phyloP scores from a whole-genome alignment of 2,329 filamentous ascomycete species.

The Fusarium annulatum region DNA sequence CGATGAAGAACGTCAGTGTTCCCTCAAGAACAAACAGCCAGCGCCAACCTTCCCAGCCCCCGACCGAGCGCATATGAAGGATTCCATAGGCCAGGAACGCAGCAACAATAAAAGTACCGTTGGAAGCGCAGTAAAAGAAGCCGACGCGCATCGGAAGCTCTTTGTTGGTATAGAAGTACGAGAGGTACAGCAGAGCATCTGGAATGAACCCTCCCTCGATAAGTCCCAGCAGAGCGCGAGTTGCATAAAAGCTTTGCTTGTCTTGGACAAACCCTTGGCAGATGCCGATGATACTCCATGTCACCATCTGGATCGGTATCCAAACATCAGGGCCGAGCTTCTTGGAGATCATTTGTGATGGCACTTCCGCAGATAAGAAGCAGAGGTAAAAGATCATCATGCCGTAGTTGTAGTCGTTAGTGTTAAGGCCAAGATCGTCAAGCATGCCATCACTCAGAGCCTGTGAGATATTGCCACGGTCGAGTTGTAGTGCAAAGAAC shows the following conservation, averaged over 20 bases:
- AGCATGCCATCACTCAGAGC: slow-evolving; percentile 61
- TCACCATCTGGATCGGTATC: slow-evolving; percentile 68
- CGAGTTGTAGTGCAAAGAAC: slow-evolving; percentile 58
- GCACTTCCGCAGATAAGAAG: slow-evolving; percentile 56
- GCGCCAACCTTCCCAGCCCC: slow-evolving; percentile 65
- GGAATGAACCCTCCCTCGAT: slow-evolving; percentile 29
- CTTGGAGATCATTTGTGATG: slow-evolving; percentile 69
- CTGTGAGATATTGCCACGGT: slow-evolving; percentile 60
- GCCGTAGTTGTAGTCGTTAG: slow-evolving; percentile 52
- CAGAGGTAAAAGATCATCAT: slow-evolving; percentile 48
- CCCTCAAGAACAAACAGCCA: slow-evolving; percentile 62
- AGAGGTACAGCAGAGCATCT: slow-evolving; percentile 66
- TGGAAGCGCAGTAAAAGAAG: slow-evolving; percentile 70
- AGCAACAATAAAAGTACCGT: slow-evolving; percentile 3
- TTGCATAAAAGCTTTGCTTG: slow-evolving; percentile 47
- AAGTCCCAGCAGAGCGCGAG: slow-evolving; percentile 56
- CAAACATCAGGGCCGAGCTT: slow-evolving; percentile 68
- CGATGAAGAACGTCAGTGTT: slow-evolving; percentile 47
- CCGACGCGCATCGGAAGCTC: slow-evolving; percentile 69
- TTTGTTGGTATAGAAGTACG: slow-evolving; percentile 71
- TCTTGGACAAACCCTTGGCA: slow-evolving; percentile 48
- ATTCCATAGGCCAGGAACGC: slow-evolving; percentile 57
- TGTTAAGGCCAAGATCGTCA: slow-evolving; percentile 54
- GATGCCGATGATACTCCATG: slow-evolving; percentile 50
- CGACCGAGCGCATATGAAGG: slow-evolving; percentile 62